Evolutionary conservation across 257 asterid species (phyloP).

Genomic region (Oldenlandia corymbosa): DNA sequence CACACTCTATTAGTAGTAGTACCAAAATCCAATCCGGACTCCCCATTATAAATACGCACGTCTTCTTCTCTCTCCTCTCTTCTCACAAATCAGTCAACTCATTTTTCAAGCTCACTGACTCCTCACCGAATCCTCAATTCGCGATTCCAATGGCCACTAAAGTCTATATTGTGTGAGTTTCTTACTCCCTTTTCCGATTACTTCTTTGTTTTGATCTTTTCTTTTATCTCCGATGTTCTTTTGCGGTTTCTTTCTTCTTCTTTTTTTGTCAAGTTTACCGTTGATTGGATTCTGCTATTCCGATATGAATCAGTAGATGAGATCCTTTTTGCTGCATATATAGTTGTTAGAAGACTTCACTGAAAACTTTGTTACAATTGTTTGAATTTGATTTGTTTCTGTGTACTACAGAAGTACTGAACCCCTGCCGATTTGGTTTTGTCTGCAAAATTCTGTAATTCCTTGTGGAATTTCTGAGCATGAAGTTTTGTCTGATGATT

Average conservation of each 20-base stretch:
- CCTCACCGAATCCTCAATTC: background rate
- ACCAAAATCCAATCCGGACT: background rate
- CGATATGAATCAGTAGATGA: background rate
- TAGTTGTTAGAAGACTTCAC: background rate
- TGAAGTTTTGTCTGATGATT: background rate
- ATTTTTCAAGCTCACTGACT: conserved; percentile 1
- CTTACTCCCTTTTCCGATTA: background rate
- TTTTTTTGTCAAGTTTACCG: background rate
- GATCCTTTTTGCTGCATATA: background rate
- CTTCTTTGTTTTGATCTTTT: background rate
- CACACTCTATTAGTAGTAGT: no score
- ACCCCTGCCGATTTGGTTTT: no score
- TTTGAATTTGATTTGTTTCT: no score
- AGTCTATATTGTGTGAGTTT: conserved; percentile 63
- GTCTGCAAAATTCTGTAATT: no score
- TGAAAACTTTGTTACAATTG: background rate
- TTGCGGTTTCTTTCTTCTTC: background rate
- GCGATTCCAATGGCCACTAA: conserved; percentile 52
- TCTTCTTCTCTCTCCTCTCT: background rate
- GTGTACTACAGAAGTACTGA: no score
- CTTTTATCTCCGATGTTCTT: background rate
- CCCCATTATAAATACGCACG: conserved; percentile 12
- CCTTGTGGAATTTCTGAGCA: no score
- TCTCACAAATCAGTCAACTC: background rate
- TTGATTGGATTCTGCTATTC: background rate